A percentile compares a stretch with the other conserved stretches of the same genome.
phyloP scores from a whole-genome alignment of 768 basidiomycete genomes.

The Boletus sp. region DNA sequence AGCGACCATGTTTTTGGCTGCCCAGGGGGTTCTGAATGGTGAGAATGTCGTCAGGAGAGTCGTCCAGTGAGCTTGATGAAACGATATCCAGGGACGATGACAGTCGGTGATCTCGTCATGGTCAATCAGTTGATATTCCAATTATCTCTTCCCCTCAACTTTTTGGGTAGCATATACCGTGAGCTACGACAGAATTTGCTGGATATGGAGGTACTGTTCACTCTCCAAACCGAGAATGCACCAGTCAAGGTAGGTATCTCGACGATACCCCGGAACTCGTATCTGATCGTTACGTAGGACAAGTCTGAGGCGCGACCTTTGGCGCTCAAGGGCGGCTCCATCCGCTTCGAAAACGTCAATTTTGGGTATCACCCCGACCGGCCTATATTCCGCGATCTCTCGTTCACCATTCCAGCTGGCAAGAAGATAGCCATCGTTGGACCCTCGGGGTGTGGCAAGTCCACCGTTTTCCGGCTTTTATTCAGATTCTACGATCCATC shows the following conservation, averaged over 20 bases:
- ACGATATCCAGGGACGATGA: slow-evolving; percentile 78
- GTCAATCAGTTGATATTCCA: slow-evolving; percentile 99
- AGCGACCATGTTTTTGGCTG: slow-evolving; percentile 93
- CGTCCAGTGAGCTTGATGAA: neutral
- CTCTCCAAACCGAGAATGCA: slow-evolving; percentile 78
- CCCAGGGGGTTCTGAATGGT: slow-evolving; percentile 93
- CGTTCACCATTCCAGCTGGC: slow-evolving; percentile 91
- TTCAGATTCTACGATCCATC: slow-evolving; percentile 92
- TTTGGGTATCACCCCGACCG: slow-evolving; percentile 93
- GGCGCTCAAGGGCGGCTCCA: slow-evolving; percentile 73
- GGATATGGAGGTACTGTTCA: slow-evolving; percentile 96
- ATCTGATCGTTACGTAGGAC: slow-evolving; percentile 49
- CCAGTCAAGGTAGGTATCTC: slow-evolving; percentile 51
- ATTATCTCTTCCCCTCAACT: slow-evolving; percentile 93
- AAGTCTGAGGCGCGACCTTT: slow-evolving; percentile 66
- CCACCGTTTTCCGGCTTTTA: slow-evolving; percentile 90
- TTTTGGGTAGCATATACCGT: slow-evolving; percentile 95
- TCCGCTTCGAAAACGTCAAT: slow-evolving; percentile 87
- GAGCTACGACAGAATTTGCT: slow-evolving; percentile 94
- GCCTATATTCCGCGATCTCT: slow-evolving; percentile 85
- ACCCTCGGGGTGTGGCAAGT: slow-evolving; percentile 96
- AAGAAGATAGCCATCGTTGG: slow-evolving; percentile 98
- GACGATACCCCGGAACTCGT: neutral
- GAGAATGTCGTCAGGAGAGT: neutral
- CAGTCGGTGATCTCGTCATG: slow-evolving; percentile 98